phyloP scores from a whole-genome alignment of 805 yeast genomes.

The Cyberlindnera nakhonratchasimensis region DNA sequence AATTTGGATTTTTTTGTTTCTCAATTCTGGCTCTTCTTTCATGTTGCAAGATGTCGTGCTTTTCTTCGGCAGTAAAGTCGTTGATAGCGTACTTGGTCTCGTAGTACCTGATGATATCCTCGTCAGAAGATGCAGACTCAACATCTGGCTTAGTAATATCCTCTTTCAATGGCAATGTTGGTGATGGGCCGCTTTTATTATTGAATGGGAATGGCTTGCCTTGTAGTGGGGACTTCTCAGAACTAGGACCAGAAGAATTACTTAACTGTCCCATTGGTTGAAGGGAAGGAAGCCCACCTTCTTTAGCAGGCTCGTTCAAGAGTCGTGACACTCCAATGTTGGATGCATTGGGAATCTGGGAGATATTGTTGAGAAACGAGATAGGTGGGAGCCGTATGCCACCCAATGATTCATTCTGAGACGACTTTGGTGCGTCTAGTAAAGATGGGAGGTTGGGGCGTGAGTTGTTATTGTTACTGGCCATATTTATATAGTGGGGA shows the following conservation, averaged over 20 bases:
- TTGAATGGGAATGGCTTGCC: conserved; percentile 3
- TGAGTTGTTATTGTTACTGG: conserved; percentile 10
- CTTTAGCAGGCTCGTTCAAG: conserved; percentile 12
- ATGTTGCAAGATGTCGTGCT: conserved; percentile 29
- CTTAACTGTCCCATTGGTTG: conserved; percentile 4
- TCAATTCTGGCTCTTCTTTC: conserved; percentile 29
- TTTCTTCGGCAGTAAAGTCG: conserved; percentile 29
- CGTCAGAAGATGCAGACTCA: conserved; percentile 23
- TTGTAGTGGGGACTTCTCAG: background rate
- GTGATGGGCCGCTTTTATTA: background rate
- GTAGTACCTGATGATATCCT: conserved; percentile 28
- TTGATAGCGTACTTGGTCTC: conserved; percentile 25
- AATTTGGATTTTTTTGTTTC: conserved; percentile 25
- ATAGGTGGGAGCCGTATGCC: conserved; percentile 38
- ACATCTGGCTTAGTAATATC: conserved; percentile 27
- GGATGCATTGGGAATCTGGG: conserved; percentile 7
- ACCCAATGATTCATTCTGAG: conserved; percentile 8
- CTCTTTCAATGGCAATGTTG: conserved; percentile 18
- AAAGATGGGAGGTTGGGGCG: conserved; percentile 19
- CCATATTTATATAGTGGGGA: too few relatives aligned
- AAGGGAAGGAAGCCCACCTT: conserved; percentile 6
- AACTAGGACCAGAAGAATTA: background rate
- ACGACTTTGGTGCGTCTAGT: conserved; percentile 8
- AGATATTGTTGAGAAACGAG: conserved; percentile 29
- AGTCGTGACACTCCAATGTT: conserved; percentile 12